A percentile compares a stretch with the other conserved stretches of the same genome.
Conservation (phyloP, 345 rosid genomes). For the Brassica incana region DNA sequence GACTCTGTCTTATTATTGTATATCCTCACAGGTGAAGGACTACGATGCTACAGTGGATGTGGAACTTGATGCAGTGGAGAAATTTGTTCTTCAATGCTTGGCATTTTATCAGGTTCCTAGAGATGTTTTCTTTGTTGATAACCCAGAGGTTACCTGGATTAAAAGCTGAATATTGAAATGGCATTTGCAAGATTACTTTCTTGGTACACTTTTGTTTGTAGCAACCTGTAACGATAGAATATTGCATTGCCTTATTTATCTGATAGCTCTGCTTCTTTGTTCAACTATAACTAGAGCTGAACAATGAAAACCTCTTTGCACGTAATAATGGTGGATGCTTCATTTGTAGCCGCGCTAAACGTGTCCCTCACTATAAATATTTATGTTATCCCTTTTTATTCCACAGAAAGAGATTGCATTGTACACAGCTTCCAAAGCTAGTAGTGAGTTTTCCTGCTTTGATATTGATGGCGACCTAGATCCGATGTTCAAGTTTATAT, state of each 20-base stretch:
- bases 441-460: conserved; percentile 80
- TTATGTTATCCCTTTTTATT: conserved; percentile 27
- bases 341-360: background rate
- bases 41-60: conserved; percentile 89
- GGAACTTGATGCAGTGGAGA: conserved; percentile 92
- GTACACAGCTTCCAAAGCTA: conserved; percentile 81
- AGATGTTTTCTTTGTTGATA: conserved; percentile 5
- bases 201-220: background rate
- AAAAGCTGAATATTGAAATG: conserved; percentile 3
- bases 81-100: conserved; percentile 95
- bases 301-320: background rate
- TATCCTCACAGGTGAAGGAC: conserved; percentile 70
- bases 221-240: background rate
- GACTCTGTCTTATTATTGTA: conserved; percentile 19
- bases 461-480: conserved; percentile 91
- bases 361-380: background rate
- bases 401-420: conserved; percentile 96
- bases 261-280: conserved; percentile 11
- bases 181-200: conserved; percentile 18
- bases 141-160: conserved; percentile 2
- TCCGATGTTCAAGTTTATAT: conserved; percentile 86
- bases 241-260: conserved; percentile 1
- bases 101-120: conserved; percentile 86
- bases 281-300: background rate
- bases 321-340: background rate